Percentiles rank a stretch among this genome's conserved stretches.
phyloP scores from a whole-genome alignment of 2,329 filamentous ascomycete genomes.

The Fusarium sambucinum region DNA sequence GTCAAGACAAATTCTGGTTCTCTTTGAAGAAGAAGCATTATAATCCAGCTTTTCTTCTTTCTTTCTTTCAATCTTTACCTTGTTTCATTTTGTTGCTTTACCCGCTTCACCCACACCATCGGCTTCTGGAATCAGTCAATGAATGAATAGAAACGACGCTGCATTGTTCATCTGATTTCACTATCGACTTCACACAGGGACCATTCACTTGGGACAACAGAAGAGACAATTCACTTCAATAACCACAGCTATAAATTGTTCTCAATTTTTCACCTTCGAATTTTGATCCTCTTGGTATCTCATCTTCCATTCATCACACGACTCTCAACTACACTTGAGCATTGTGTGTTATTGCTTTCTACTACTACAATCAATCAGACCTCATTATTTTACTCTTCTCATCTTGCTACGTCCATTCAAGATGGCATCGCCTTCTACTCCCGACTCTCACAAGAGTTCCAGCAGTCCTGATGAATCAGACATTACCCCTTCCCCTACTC shows the following conservation, averaged over 20 bases:
- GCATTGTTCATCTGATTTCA: slow-evolving; percentile 19
- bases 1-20: slow-evolving; percentile 1
- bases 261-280: slow-evolving; percentile 10
- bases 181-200: neutral
- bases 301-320: neutral
- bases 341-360: slow-evolving; percentile 2
- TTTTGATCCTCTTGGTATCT: slow-evolving; percentile 26
- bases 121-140: slow-evolving; percentile 16
- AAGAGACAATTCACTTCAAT: slow-evolving; percentile 14
- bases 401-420: slow-evolving; percentile 9
- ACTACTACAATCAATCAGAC: neutral
- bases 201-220: slow-evolving; percentile 21
- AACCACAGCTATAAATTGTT: slow-evolving; percentile 27
- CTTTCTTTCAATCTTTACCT: neutral
- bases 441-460: slow-evolving; percentile 21
- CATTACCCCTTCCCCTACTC: slow-evolving; percentile 17
- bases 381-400: neutral
- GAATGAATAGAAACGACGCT: slow-evolving; percentile 23
- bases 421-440: slow-evolving; percentile 20
- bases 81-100: neutral
- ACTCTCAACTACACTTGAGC: neutral
- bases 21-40: neutral
- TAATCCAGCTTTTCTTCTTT: neutral
- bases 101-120: slow-evolving; percentile 12
- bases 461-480: slow-evolving; percentile 24